Base-by-base conservation (phyloP, 495 filamentous ascomycete genomes). In the Parmelia sp. region DNA sequence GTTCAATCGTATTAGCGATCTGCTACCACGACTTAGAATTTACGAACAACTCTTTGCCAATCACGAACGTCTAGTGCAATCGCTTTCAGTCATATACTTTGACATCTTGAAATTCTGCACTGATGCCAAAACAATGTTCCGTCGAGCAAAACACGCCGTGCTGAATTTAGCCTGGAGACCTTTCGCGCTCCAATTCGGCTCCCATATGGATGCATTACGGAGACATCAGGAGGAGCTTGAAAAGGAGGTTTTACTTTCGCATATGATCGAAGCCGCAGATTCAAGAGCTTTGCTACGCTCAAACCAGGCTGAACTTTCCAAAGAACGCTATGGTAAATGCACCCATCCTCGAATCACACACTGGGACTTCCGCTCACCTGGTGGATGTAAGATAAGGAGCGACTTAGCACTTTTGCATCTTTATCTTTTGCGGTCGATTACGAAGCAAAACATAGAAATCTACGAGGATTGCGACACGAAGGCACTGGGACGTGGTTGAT, bases 101-200 rank as follows among this genome's bases (percentile, higher is more conserved):
- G 77, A 80, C 40, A 71, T 79, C 27, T 57, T 78, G 1, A 60
- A 56, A 2, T 77, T 79, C 60, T 79, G 77, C 62, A 62, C 56
- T 5, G 65, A 73, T 2, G 74, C 73, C 10, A 77, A 75, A 37
- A 57, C 64, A 11, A 59, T 73, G 0, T 73, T 80, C 40, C 45
- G 68, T 14, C 29, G 44, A 3, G 15, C 33, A 61, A 51, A 56
- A n/a, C 49, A 27, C 17, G 17, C 47, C 17, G 4, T 51, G 11
- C 5, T 51, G 23, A 15, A 1, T 15, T 51, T 29, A 17, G 11
- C 17, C 25, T 51, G 47, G 47, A 51, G 29, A 17, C 25, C 47
- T 6, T 51, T 51, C 47, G 11, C 27, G 23, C 47, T 23, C 23
- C 47, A 51, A 4, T 51, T 51, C 29, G 47, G 25, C 3, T 29